Evolutionary conservation across 169 alveolate genomes (phyloP).

Genomic region (Perkinsus olseni): DNA sequence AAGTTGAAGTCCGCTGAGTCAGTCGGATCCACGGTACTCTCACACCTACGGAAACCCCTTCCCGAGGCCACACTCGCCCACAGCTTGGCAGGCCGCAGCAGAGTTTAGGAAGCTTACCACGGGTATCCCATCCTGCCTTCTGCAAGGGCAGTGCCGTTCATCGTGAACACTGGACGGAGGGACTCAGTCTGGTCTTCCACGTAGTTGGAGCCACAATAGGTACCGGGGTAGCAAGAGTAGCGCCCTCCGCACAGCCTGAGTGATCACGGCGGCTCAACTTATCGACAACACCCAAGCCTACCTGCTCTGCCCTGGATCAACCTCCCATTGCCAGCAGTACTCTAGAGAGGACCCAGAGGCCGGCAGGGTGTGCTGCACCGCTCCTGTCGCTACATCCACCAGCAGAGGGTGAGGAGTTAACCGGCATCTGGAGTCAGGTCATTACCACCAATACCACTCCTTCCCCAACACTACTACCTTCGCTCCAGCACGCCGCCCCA

Average conservation of each 20-base stretch:
- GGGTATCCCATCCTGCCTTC: not conserved
- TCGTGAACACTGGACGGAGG: not conserved
- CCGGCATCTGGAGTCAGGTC: not conserved
- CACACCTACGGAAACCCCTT: no score
- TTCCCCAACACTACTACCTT: not conserved
- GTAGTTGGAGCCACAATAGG: not conserved
- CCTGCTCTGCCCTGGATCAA: not conserved
- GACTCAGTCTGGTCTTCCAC: not conserved
- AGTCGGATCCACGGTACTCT: not conserved
- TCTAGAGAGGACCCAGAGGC: not conserved
- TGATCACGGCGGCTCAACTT: no score
- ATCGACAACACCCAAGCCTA: no score
- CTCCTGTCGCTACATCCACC: not conserved
- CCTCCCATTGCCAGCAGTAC: not conserved
- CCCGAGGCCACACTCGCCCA: conserved; percentile 23
- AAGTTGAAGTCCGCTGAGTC: conserved; percentile 9
- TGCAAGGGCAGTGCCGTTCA: not conserved
- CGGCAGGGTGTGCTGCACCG: not conserved
- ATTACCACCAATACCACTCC: not conserved
- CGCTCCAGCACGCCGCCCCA: not conserved
- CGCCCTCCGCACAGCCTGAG: not conserved
- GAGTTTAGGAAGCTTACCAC: no score
- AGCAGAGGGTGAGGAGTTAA: not conserved
- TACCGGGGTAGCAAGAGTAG: not conserved
- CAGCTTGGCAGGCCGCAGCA: no score